A percentile compares a stretch with the other conserved stretches of the same genome.
Conservation (phyloP, 2,329 filamentous ascomycete species). For the Capronia epimyces region DNA sequence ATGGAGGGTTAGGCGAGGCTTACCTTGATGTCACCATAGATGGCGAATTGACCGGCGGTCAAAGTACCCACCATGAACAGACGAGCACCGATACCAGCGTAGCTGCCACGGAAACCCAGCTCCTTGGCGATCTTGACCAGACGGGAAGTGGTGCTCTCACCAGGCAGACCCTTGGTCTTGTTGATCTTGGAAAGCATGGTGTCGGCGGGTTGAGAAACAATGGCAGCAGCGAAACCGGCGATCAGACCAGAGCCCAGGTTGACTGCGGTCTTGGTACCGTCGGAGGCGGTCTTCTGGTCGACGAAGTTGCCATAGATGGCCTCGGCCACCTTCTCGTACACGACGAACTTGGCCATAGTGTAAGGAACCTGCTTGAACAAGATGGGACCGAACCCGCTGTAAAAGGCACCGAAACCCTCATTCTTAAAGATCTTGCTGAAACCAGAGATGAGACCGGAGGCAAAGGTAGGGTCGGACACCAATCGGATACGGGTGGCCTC, state of each 20-base stretch:
- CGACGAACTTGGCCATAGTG: slow-evolving; percentile 93
- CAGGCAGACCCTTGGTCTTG: slow-evolving; percentile 83
- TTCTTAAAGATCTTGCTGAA: slow-evolving; percentile 77
- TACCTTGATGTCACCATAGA: slow-evolving; percentile 62
- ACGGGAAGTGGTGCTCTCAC: slow-evolving; percentile 74
- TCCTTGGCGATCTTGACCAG: slow-evolving; percentile 84
- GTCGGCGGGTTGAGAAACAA: slow-evolving; percentile 84
- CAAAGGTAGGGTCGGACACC: slow-evolving; percentile 81
- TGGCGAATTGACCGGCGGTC: slow-evolving; percentile 78
- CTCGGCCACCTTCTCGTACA: slow-evolving; percentile 84
- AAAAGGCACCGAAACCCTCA: slow-evolving; percentile 81
- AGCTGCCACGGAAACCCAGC: slow-evolving; percentile 72
- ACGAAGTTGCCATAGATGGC: slow-evolving; percentile 56
- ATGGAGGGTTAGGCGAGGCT: slow-evolving; percentile 7
- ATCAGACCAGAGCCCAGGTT: slow-evolving; percentile 82
- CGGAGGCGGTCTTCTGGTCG: slow-evolving; percentile 66
- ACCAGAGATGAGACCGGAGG: slow-evolving; percentile 70
- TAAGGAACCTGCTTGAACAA: slow-evolving; percentile 87
- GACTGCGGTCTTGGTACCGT: slow-evolving; percentile 67
- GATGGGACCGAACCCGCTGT: slow-evolving; percentile 84
- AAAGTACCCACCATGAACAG: slow-evolving; percentile 70
- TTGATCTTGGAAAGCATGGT: slow-evolving; percentile 96
- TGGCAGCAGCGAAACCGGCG: slow-evolving; percentile 78
- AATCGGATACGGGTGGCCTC: slow-evolving; percentile 92
- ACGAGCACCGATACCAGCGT: slow-evolving; percentile 74